Evolutionary conservation across 2,329 filamentous ascomycete genomes (phyloP).

Genomic region (Fusarium kyushuense): DNA sequence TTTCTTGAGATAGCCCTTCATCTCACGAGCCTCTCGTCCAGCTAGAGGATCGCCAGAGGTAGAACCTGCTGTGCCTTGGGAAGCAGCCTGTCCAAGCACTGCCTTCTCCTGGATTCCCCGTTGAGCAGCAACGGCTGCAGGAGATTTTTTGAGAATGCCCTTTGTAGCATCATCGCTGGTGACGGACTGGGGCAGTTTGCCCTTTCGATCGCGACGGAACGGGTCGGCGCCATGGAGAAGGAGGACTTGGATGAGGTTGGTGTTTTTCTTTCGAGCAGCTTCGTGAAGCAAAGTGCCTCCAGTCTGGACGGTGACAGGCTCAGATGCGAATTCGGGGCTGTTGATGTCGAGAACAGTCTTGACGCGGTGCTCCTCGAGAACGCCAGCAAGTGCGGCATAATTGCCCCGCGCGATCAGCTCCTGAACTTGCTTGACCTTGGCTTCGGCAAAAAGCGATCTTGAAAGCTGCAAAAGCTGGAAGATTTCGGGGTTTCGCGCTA

Average conservation of each 20-base stretch:
- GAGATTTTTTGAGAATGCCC: slow-evolving; percentile 91
- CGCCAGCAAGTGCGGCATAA: slow-evolving; percentile 80
- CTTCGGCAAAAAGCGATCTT: slow-evolving; percentile 88
- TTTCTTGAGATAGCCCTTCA: slow-evolving; percentile 99
- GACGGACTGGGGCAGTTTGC: slow-evolving; percentile 94
- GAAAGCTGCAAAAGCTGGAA: slow-evolving; percentile 95
- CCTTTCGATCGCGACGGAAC: slow-evolving; percentile 93
- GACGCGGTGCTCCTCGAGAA: slow-evolving; percentile 86
- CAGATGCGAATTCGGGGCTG: slow-evolving; percentile 86
- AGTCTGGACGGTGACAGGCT: slow-evolving; percentile 78
- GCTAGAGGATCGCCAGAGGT: slow-evolving; percentile 71
- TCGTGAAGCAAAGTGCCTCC: slow-evolving; percentile 96
- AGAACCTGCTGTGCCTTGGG: slow-evolving; percentile 65
- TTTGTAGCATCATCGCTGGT: slow-evolving; percentile 93
- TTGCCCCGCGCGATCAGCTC: slow-evolving; percentile 77
- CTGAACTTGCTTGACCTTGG: slow-evolving; percentile 86
- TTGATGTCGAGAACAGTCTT: slow-evolving; percentile 93
- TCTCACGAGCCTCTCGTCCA: slow-evolving; percentile 90
- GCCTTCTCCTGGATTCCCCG: slow-evolving; percentile 97
- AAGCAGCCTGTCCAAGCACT: slow-evolving; percentile 80
- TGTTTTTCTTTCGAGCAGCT: slow-evolving; percentile 88
- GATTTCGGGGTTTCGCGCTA: slow-evolving; percentile 92
- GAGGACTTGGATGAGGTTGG: slow-evolving; percentile 87
- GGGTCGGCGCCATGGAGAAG: slow-evolving; percentile 95
- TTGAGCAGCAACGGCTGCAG: slow-evolving; percentile 93